Conservation (phyloP, 176 grass and related monocot genomes). For the Eleusine indica region DNA sequence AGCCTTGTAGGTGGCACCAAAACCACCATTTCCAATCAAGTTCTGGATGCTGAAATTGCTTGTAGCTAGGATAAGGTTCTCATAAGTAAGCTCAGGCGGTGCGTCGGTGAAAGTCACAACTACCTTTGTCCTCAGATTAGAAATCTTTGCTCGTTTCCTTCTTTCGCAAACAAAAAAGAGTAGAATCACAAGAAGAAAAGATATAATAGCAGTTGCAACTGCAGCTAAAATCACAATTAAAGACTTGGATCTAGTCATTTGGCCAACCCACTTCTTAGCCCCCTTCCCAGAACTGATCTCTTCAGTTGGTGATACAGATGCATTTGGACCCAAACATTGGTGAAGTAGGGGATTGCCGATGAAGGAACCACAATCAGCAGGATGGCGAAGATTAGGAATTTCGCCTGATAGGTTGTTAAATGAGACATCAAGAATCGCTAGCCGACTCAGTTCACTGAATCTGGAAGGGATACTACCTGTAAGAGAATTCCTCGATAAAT, state of each 20-base stretch:
- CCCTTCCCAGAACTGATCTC: neutral
- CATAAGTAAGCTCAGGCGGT: conserved; percentile 58
- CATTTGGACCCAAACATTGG: conserved; percentile 37
- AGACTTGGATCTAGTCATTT: conserved; percentile 45
- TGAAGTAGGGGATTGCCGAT: conserved; percentile 50
- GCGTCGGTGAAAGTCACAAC: conserved; percentile 60
- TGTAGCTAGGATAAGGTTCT: conserved; percentile 62
- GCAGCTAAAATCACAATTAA: conserved; percentile 41
- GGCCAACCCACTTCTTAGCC: conserved; percentile 3
- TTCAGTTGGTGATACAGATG: conserved; percentile 30
- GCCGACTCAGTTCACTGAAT: conserved; percentile 48
- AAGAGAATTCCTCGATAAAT: conserved; percentile 61
- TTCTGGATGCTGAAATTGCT: conserved; percentile 69
- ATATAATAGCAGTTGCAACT: conserved; percentile 39
- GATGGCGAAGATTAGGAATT: conserved; percentile 58
- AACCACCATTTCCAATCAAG: conserved; percentile 68
- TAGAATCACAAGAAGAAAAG: conserved; percentile 47
- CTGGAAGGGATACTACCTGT: conserved; percentile 49
- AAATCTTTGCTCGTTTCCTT: conserved; percentile 50
- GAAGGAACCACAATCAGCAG: conserved; percentile 56
- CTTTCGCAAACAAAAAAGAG: conserved; percentile 51
- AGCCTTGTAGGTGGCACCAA: conserved; percentile 72
- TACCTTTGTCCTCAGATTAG: conserved; percentile 43
- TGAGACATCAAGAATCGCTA: conserved; percentile 54
- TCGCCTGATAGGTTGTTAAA: conserved; percentile 69